phyloP scores from a whole-genome alignment of 768 basidiomycete genomes.

The Dentipellis fragilis region DNA sequence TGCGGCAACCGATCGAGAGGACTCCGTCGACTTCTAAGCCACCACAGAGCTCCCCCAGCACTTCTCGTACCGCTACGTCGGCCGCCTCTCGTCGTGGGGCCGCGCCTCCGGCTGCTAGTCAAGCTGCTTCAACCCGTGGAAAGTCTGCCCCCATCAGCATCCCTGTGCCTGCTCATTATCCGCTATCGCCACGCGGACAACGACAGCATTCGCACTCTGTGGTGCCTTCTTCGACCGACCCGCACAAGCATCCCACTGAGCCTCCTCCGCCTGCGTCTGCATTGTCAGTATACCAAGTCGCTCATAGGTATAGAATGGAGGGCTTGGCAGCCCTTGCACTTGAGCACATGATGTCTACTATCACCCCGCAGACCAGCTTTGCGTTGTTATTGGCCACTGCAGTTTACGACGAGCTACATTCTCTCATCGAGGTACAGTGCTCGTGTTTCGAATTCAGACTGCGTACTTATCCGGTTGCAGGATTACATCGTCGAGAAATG shows the following conservation, averaged over 20 bases:
- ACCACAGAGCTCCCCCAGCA: background rate
- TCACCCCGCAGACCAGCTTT: slow-evolving; percentile 59
- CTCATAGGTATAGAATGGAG: slow-evolving; percentile 65
- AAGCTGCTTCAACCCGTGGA: slow-evolving; percentile 17
- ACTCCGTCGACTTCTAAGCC: slow-evolving; percentile 4
- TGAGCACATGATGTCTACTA: slow-evolving; percentile 62
- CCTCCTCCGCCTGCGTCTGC: slow-evolving; percentile 60
- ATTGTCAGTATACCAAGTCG: slow-evolving; percentile 64
- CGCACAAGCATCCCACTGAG: slow-evolving; percentile 61
- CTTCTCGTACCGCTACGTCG: background rate
- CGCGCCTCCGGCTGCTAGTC: background rate
- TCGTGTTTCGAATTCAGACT: slow-evolving; percentile 6
- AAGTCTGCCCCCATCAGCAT: slow-evolving; percentile 15
- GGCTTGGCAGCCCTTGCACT: slow-evolving; percentile 55
- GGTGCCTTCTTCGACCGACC: slow-evolving; percentile 38
- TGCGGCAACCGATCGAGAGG: slow-evolving; percentile 1
- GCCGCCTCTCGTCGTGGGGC: background rate
- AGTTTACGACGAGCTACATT: slow-evolving; percentile 54
- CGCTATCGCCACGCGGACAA: slow-evolving; percentile 36
- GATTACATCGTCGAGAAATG: slow-evolving; percentile 73
- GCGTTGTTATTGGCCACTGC: slow-evolving; percentile 59
- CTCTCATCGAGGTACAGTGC: slow-evolving; percentile 44
- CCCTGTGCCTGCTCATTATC: slow-evolving; percentile 34
- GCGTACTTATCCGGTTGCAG: slow-evolving; percentile 21
- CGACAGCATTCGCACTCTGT: slow-evolving; percentile 26